A percentile compares a stretch with the other conserved stretches of the same genome.
Evolutionary conservation across 805 yeast species (phyloP).

Genomic region (Starmerella potacharoeniae): DNA sequence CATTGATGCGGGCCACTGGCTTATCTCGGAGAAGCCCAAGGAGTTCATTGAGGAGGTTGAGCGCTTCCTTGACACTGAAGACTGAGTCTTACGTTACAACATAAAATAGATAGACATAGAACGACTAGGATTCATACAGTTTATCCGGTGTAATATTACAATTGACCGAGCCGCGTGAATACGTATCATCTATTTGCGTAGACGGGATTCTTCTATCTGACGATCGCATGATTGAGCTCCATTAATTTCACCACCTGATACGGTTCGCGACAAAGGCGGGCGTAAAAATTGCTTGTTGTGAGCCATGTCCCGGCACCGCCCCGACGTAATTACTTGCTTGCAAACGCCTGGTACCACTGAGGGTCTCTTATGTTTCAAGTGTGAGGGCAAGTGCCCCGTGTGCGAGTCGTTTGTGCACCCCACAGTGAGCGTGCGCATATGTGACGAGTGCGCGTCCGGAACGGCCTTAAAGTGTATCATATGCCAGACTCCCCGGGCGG

Average conservation of each 20-base stretch:
- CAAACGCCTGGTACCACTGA: neutral
- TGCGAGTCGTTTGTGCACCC: constrained; percentile 3
- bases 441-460: constrained; percentile 4
- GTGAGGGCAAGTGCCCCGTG: constrained; percentile 3
- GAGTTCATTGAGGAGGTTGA: constrained; percentile 55
- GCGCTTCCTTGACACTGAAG: constrained; percentile 44
- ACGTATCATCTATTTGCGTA: no score
- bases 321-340: neutral
- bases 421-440: neutral
- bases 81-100: neutral
- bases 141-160: no score
- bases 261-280: neutral
- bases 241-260: neutral
- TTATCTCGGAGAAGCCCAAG: constrained; percentile 72
- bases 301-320: neutral
- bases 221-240: no score
- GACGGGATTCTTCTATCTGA: no score
- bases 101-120: neutral
- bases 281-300: neutral
- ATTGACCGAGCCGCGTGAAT: no score
- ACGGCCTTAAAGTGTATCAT: neutral
- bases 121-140: no score
- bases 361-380: neutral
- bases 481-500: neutral
- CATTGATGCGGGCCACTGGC: constrained; percentile 86